Percentiles rank a stretch among this genome's conserved stretches.
Evolutionary conservation across 2,329 filamentous ascomycete species (phyloP).

Genomic region (Pseudocercospora crystallina): DNA sequence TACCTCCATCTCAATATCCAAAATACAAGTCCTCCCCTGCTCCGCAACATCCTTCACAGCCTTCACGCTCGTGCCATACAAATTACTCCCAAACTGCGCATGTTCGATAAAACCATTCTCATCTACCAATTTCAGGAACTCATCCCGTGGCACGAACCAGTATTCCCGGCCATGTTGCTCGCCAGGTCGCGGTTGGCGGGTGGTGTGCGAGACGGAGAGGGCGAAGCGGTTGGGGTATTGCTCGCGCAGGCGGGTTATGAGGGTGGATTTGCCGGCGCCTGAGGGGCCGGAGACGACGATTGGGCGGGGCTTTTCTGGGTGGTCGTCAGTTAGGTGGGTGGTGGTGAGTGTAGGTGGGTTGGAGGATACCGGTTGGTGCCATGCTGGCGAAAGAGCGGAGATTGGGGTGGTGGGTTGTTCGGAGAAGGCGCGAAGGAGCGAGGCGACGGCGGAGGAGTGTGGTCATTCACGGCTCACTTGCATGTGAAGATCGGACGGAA

Average conservation of each 20-base stretch:
- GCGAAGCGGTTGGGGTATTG: constrained; percentile 66
- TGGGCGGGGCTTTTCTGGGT: constrained; percentile 48
- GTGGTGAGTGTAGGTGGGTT: not conserved
- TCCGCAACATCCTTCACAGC: constrained; percentile 74
- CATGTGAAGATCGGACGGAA: too few species aligned
- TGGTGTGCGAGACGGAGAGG: constrained; percentile 67
- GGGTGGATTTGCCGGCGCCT: constrained; percentile 78
- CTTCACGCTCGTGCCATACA: constrained; percentile 80
- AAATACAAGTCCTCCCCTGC: constrained; percentile 70
- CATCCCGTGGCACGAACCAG: constrained; percentile 68
- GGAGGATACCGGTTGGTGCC: constrained; percentile 19
- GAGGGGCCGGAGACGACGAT: constrained; percentile 79
- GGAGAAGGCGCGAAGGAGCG: too few species aligned
- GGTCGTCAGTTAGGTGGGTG: constrained; percentile 9
- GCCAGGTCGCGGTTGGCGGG: constrained; percentile 70
- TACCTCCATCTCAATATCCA: constrained; percentile 97
- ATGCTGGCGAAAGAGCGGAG: constrained; percentile 15
- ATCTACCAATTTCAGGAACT: constrained; percentile 68
- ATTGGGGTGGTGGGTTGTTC: not conserved
- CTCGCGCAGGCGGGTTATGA: constrained; percentile 70
- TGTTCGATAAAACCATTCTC: constrained; percentile 79
- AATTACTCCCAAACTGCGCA: constrained; percentile 80
- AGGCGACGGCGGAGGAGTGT: too few species aligned
- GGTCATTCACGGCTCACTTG: too few species aligned
- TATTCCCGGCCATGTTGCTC: constrained; percentile 79